These are phyloP conservation scores for Akanthomyces muscarius DNA, from an alignment of 2,329 filamentous ascomycete genomes.

Conservation along the genomic window DNA sequence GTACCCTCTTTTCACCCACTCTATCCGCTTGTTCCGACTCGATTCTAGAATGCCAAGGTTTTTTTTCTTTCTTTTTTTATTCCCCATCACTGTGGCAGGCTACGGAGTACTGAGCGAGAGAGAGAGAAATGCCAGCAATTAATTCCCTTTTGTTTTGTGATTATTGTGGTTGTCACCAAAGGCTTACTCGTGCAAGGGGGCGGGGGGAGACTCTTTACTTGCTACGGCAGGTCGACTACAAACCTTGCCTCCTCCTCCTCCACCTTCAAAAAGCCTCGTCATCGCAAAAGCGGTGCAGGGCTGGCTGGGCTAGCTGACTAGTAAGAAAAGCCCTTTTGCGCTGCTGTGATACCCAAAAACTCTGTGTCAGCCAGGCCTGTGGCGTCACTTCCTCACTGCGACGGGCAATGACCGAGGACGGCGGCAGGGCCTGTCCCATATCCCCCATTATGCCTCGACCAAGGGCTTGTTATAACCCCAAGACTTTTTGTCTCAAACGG, in stretches of 20 bases:
- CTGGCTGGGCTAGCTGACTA: no score
- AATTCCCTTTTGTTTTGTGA: no score
- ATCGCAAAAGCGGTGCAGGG: background rate
- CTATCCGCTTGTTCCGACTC: slow-evolving; percentile 9
- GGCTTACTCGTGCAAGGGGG: no score
- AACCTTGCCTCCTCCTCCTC: background rate
- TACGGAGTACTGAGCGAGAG: no score
- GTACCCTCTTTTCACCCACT: slow-evolving; percentile 1
- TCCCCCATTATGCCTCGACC: no score
- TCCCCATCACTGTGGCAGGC: no score
- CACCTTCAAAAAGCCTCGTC: background rate
- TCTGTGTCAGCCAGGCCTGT: background rate
- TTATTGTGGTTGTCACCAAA: no score
- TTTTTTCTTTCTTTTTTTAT: background rate
- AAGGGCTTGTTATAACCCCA: background rate
- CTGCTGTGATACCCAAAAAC: background rate
- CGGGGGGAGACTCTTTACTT: background rate
- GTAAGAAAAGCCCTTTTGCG: no score
- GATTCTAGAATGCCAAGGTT: slow-evolving; percentile 2
- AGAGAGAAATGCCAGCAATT: no score
- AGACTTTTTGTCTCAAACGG: background rate
- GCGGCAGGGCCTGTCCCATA: no score
- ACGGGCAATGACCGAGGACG: background rate
- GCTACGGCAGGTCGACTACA: background rate
- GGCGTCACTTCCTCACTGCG: background rate